A percentile compares a stretch with the other conserved stretches of the same genome.
Evolutionary conservation across 495 filamentous ascomycete species (phyloP).

Genomic region (Talaromyces ruber): DNA sequence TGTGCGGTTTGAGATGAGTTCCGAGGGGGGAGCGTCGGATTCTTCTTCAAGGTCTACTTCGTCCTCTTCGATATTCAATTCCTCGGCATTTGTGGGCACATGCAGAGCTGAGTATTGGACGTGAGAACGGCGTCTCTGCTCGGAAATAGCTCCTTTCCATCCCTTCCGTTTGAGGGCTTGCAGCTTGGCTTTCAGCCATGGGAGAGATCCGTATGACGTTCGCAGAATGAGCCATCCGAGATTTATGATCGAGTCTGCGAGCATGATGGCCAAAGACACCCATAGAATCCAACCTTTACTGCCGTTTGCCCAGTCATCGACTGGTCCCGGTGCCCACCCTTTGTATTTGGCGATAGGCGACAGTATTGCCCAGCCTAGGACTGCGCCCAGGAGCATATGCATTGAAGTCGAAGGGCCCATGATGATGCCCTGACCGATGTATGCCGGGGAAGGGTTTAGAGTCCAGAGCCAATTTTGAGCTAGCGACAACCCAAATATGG

Average conservation of each 20-base stretch:
- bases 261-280: slow-evolving; percentile 92
- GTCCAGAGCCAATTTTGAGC: slow-evolving; percentile 89
- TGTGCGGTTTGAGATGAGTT: slow-evolving; percentile 66
- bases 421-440: slow-evolving; percentile 72
- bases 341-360: slow-evolving; percentile 77
- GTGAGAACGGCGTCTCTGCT: slow-evolving; percentile 16
- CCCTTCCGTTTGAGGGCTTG: slow-evolving; percentile 15
- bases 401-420: slow-evolving; percentile 87
- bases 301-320: slow-evolving; percentile 79
- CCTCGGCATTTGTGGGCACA: slow-evolving; percentile 12
- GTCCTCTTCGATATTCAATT: slow-evolving; percentile 4
- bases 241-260: slow-evolving; percentile 84
- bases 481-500: slow-evolving; percentile 68
- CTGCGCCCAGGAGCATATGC: slow-evolving; percentile 89
- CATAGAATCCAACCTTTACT: slow-evolving; percentile 99
- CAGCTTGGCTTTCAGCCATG: slow-evolving; percentile 32
- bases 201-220: slow-evolving; percentile 28
- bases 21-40: slow-evolving; percentile 72
- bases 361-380: slow-evolving; percentile 85
- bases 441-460: slow-evolving; percentile 89
- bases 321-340: slow-evolving; percentile 84
- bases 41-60: slow-evolving; percentile 27
- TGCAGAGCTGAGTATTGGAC: slow-evolving; percentile 34
- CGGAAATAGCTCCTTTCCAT: slow-evolving; percentile 2
- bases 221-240: slow-evolving; percentile 70